A percentile compares a stretch with the other conserved stretches of the same genome.
phyloP scores from a whole-genome alignment of 495 filamentous ascomycete genomes.

The Xylona heveae region DNA sequence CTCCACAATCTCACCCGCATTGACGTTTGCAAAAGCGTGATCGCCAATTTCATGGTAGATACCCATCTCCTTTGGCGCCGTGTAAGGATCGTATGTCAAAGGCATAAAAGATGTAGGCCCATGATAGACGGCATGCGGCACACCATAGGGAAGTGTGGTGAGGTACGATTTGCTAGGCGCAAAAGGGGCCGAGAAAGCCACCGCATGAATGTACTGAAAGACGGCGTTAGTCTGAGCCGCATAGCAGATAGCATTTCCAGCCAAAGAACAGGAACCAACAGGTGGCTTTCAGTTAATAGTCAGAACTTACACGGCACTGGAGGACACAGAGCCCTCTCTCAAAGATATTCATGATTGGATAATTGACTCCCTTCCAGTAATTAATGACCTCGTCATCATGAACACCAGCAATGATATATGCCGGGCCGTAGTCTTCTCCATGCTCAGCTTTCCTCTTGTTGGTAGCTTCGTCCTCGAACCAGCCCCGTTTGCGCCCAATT shows the following conservation, averaged over 20 bases:
- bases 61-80: conserved; percentile 26
- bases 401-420: conserved; percentile 74
- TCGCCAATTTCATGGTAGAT: conserved; percentile 18
- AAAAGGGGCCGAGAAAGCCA: conserved; percentile 80
- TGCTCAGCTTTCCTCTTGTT: conserved; percentile 35
- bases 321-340: conserved; percentile 89
- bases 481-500: conserved; percentile 39
- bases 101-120: conserved; percentile 85
- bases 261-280: too few species aligned
- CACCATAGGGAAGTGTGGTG: conserved; percentile 42
- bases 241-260: too few species aligned
- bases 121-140: conserved; percentile 73
- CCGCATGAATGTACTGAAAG: conserved; percentile 58
- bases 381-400: conserved; percentile 93
- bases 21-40: conserved; percentile 70
- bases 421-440: conserved; percentile 53
- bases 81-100: conserved; percentile 69
- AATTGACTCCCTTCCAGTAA: conserved; percentile 87
- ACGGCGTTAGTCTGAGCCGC: too few species aligned
- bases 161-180: conserved; percentile 59
- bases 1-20: conserved; percentile 78
- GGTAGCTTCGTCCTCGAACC: conserved; percentile 43
- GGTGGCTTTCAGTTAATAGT: too few species aligned
- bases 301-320: conserved; percentile 59
- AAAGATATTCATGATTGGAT: conserved; percentile 98